These are phyloP conservation scores for Cicer chorassanicum DNA, from an alignment of 306 rosid genomes.

Conservation along the genomic window DNA sequence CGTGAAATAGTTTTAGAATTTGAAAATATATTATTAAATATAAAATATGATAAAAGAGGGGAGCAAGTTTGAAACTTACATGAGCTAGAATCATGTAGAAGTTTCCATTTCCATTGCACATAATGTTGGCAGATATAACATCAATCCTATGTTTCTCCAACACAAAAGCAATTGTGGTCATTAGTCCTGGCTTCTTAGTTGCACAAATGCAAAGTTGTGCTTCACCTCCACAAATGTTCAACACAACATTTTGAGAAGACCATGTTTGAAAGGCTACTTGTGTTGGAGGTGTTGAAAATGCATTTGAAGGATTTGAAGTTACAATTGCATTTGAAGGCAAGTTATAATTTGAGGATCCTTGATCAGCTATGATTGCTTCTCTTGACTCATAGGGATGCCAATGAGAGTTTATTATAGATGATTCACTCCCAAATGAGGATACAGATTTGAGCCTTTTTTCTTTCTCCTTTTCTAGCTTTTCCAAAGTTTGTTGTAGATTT, in stretches of 20 bases:
- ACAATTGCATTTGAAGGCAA: neutral
- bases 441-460: constrained; percentile 50
- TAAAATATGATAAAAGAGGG: neutral
- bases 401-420: constrained; percentile 24
- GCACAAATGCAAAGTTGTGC: constrained; percentile 71
- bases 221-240: constrained; percentile 60
- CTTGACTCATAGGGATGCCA: constrained; percentile 41
- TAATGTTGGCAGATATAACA: constrained; percentile 57
- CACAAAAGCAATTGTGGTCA: constrained; percentile 57
- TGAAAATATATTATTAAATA: neutral
- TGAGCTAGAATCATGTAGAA: constrained; percentile 61
- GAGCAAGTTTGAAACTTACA: constrained; percentile 52
- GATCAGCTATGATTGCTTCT: constrained; percentile 51
- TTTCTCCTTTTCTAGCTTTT: constrained; percentile 60
- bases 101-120: constrained; percentile 42
- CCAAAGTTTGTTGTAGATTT: constrained; percentile 48
- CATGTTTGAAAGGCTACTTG: constrained; percentile 57
- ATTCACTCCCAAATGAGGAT: constrained; percentile 7
- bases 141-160: constrained; percentile 61
- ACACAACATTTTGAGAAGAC: constrained; percentile 57
- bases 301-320: constrained; percentile 34
- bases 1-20: no score
- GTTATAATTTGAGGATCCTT: constrained; percentile 23
- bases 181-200: constrained; percentile 51
- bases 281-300: neutral